A percentile compares a stretch with the other conserved stretches of the same genome.
Evolutionary conservation across 225 moss, liverwort and hornwort species (phyloP).

Genomic region (Straminergon stramineum): DNA sequence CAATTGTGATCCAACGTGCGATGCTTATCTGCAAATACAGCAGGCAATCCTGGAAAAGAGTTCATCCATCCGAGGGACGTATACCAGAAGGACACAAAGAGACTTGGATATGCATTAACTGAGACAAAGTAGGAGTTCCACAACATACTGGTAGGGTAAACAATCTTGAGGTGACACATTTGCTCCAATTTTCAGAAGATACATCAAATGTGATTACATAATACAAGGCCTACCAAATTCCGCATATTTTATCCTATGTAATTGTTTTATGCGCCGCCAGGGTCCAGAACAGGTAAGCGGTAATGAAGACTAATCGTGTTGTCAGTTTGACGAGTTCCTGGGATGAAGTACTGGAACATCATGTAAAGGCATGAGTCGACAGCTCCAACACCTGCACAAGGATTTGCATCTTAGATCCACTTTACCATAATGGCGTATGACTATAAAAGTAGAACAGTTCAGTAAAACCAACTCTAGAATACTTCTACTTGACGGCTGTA

Average conservation of each 20-base stretch:
- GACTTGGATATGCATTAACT: not conserved
- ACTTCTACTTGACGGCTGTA: not conserved
- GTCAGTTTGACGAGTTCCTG: conserved; percentile 86
- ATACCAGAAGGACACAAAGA: not conserved
- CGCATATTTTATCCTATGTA: not conserved
- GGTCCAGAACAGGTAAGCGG: conserved; percentile 70
- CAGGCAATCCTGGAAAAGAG: not conserved
- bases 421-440: not conserved
- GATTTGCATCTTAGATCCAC: not conserved
- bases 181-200: not conserved
- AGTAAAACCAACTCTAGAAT: not conserved
- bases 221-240: not conserved
- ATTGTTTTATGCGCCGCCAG: conserved; percentile 16
- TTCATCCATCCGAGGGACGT: not conserved
- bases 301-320: conserved; percentile 90
- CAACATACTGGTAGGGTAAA: not conserved
- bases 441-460: not conserved
- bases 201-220: not conserved
- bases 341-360: conserved; percentile 96
- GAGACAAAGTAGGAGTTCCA: not conserved
- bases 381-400: conserved; percentile 71
- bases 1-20: not conserved
- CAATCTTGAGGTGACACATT: not conserved
- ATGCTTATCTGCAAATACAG: not conserved
- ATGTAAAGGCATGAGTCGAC: conserved; percentile 78